phyloP scores from a whole-genome alignment of 1,139 yeast species.

The Sugiyamaella xylanicola region DNA sequence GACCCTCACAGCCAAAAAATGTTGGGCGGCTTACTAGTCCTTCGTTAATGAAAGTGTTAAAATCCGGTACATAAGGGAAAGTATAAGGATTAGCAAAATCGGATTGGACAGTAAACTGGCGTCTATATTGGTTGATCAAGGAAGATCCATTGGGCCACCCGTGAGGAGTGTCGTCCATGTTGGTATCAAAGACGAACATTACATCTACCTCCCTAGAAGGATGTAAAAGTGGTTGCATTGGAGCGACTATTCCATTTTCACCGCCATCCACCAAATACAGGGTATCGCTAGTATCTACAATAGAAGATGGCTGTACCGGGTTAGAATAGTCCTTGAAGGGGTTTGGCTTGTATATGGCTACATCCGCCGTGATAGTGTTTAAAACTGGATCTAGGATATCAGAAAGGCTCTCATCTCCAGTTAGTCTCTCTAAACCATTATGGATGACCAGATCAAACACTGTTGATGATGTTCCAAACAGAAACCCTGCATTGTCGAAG shows the following conservation, averaged over 20 bases:
- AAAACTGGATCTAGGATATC: slow-evolving; percentile 28
- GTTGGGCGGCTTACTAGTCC: slow-evolving; percentile 55
- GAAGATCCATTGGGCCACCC: slow-evolving; percentile 71
- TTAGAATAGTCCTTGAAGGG: slow-evolving; percentile 74
- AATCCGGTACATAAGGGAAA: slow-evolving; percentile 88
- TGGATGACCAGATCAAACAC: slow-evolving; percentile 71
- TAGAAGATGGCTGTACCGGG: slow-evolving; percentile 57
- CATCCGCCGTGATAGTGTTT: slow-evolving; percentile 23
- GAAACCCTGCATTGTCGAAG: slow-evolving; percentile 75
- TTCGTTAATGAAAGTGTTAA: slow-evolving; percentile 53
- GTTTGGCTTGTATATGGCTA: slow-evolving; percentile 50
- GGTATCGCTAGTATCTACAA: slow-evolving; percentile 37
- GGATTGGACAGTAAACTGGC: slow-evolving; percentile 50
- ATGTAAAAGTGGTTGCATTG: slow-evolving; percentile 75
- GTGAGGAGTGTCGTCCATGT: slow-evolving; percentile 75
- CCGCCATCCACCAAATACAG: slow-evolving; percentile 87
- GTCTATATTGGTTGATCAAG: slow-evolving; percentile 54
- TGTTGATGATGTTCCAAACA: slow-evolving; percentile 77
- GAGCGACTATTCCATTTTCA: slow-evolving; percentile 78
- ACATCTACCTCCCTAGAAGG: slow-evolving; percentile 72
- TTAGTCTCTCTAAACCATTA: slow-evolving; percentile 54
- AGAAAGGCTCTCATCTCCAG: slow-evolving; percentile 48
- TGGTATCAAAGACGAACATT: slow-evolving; percentile 79
- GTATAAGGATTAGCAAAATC: slow-evolving; percentile 39
- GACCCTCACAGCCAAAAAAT: slow-evolving; percentile 83